Percentiles rank a stretch among this genome's conserved stretches.
Evolutionary conservation across 306 rosid species (phyloP).

Genomic region (Dryas alaskensis): DNA sequence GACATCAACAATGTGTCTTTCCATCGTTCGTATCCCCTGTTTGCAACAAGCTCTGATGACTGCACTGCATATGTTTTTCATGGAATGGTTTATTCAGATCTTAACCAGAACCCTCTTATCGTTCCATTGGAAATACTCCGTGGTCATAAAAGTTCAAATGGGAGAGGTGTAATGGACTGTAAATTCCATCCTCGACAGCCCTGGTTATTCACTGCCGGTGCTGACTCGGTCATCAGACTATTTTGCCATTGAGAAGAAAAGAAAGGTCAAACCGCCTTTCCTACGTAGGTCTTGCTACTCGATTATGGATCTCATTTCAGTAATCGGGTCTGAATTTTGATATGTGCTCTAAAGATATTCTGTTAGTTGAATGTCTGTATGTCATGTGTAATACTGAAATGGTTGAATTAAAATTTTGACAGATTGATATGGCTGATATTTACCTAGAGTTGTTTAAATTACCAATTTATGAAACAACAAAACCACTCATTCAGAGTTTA

Average conservation of each 20-base stretch:
- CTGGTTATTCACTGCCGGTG: conserved; percentile 89
- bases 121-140: conserved; percentile 84
- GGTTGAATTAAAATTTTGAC: conserved; percentile 1
- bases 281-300: background rate
- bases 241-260: conserved; percentile 57
- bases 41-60: conserved; percentile 92
- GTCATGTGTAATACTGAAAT: background rate
- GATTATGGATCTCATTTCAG: background rate
- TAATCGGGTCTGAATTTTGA: background rate
- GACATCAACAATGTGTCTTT: conserved; percentile 75
- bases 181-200: conserved; percentile 95
- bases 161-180: conserved; percentile 92
- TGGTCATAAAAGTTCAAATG: conserved; percentile 69
- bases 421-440: too few relatives aligned
- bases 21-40: conserved; percentile 76
- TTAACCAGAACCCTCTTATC: conserved; percentile 83
- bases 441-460: too few relatives aligned
- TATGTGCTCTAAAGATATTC: background rate
- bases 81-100: conserved; percentile 93
- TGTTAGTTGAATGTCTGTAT: background rate
- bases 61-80: conserved; percentile 84
- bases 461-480: too few relatives aligned
- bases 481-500: too few relatives aligned
- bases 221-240: conserved; percentile 72
- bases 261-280: background rate